Percentiles rank a stretch among this genome's conserved stretches.
These are phyloP conservation scores for Verruconis gallopava DNA, from an alignment of 2,329 filamentous ascomycete genomes.

Conservation along the genomic window DNA sequence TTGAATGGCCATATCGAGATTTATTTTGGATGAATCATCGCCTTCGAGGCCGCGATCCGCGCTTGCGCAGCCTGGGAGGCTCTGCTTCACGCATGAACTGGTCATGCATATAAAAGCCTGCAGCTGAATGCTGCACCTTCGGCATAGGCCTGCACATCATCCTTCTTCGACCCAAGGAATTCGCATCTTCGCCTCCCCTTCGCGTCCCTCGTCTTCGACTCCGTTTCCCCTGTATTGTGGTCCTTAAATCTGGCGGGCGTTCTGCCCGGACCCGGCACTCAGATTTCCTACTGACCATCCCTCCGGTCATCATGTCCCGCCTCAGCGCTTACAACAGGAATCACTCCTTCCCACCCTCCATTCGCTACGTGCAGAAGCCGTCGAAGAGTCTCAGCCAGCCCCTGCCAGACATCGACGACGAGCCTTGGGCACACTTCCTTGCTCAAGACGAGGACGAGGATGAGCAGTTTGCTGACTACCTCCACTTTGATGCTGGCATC, in stretches of 20 bases:
- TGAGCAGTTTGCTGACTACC: conserved; percentile 1
- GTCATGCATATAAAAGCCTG: conserved; percentile 6
- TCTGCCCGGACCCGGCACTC: conserved; percentile 1
- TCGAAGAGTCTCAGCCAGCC: conserved; percentile 3
- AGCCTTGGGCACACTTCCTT: conserved; percentile 6
- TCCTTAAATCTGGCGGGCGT: neutral
- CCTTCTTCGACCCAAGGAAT: neutral
- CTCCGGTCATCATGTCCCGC: conserved; percentile 1
- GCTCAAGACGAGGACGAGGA: conserved; percentile 2
- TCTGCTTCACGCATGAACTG: conserved; percentile 1
- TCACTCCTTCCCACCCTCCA: conserved; percentile 6
- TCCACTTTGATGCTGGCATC: conserved; percentile 8
- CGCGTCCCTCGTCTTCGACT: neutral
- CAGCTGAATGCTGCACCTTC: neutral
- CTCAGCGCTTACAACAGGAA: conserved; percentile 5
- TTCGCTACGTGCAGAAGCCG: conserved; percentile 2
- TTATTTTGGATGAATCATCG: conserved; percentile 8
- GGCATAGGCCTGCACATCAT: neutral
- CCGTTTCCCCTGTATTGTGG: neutral
- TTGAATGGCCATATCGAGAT: too few species aligned
- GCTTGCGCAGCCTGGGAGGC: neutral
- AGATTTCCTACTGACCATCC: neutral
- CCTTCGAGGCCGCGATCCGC: neutral
- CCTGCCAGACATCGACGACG: conserved; percentile 6
- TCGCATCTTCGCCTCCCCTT: neutral